These are phyloP conservation scores for Phialemoniopsis sp. DNA, from an alignment of 2,329 filamentous ascomycete genomes.

Conservation along the genomic window DNA sequence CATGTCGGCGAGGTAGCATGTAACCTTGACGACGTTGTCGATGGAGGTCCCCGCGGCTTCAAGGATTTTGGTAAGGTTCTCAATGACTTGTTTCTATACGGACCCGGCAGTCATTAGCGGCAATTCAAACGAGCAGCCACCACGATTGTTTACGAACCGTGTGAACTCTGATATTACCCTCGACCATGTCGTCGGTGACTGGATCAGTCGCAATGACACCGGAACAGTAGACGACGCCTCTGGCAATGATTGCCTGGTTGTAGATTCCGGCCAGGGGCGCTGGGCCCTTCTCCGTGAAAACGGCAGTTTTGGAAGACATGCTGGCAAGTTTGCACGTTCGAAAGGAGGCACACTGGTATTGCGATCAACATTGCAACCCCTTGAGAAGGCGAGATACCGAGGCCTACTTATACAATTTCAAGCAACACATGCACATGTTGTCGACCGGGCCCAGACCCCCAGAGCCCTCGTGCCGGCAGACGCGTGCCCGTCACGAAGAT, in stretches of 20 bases:
- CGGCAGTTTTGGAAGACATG: constrained; percentile 8
- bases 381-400: no score
- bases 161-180: constrained; percentile 61
- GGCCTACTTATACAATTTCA: no score
- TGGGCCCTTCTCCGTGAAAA: constrained; percentile 34
- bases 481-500: no score
- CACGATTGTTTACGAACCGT: constrained; percentile 45
- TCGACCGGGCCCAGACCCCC: no score
- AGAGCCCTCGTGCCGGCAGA: no score
- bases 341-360: no score
- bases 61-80: constrained; percentile 67
- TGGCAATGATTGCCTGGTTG: constrained; percentile 60
- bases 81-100: constrained; percentile 56
- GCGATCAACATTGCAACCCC: no score
- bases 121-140: no score
- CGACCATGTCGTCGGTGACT: constrained; percentile 49
- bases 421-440: no score
- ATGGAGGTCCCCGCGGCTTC: constrained; percentile 63
- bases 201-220: constrained; percentile 67
- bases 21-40: constrained; percentile 66
- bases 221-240: constrained; percentile 66
- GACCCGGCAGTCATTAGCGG: no score
- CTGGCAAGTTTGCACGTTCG: no score
- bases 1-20: constrained; percentile 71
- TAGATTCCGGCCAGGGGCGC: constrained; percentile 32